Conservation (phyloP, 2,329 filamentous ascomycete genomes). For the Neofusicoccum ribis region DNA sequence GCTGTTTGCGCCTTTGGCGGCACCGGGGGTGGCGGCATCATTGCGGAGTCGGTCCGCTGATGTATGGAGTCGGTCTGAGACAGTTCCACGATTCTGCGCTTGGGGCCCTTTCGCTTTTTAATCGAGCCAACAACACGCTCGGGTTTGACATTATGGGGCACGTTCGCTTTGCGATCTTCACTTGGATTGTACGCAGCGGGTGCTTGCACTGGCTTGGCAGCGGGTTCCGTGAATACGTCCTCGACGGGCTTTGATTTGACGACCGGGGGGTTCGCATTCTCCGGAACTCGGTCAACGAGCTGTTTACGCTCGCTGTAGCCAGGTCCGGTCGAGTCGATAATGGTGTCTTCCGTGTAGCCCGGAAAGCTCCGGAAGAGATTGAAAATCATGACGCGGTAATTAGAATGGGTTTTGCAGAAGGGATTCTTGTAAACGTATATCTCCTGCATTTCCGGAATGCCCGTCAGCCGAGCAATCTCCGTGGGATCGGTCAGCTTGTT, state of each 20-base stretch:
- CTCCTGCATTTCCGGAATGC: slow-evolving; percentile 86
- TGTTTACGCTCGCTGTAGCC: slow-evolving; percentile 83
- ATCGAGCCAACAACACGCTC: slow-evolving; percentile 16
- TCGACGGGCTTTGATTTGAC: slow-evolving; percentile 69
- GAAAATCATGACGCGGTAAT: slow-evolving; percentile 88
- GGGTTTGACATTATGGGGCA: background rate
- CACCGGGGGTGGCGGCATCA: slow-evolving; percentile 12
- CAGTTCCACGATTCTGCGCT: slow-evolving; percentile 60
- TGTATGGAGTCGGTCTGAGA: slow-evolving; percentile 43
- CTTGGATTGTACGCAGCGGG: background rate
- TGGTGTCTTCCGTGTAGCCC: slow-evolving; percentile 85
- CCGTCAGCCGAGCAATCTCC: slow-evolving; percentile 84
- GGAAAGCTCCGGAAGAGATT: slow-evolving; percentile 90
- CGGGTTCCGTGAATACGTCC: slow-evolving; percentile 32
- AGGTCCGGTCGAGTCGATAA: slow-evolving; percentile 82
- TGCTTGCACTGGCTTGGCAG: background rate
- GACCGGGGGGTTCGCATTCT: slow-evolving; percentile 74
- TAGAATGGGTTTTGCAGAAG: slow-evolving; percentile 81
- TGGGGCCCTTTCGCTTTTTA: slow-evolving; percentile 50
- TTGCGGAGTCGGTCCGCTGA: slow-evolving; percentile 15
- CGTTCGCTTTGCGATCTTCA: slow-evolving; percentile 2
- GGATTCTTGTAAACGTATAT: slow-evolving; percentile 92
- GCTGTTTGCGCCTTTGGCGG: background rate
- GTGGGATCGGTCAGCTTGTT: slow-evolving; percentile 89
- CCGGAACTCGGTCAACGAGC: slow-evolving; percentile 76